phyloP scores from a whole-genome alignment of 306 rosid genomes.

The Ormosia semicastrata region DNA sequence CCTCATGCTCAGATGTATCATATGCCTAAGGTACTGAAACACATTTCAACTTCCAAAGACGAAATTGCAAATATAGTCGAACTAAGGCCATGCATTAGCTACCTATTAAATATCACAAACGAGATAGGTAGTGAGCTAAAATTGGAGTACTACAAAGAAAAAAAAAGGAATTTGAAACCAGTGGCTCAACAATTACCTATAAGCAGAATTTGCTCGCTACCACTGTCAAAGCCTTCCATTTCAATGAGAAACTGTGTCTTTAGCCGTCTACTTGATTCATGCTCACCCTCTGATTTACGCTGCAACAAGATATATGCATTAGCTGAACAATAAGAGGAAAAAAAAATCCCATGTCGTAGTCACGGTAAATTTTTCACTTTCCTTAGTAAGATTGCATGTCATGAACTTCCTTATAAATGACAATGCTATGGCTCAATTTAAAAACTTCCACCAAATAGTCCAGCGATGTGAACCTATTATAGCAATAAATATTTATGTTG shows the following conservation, averaged over 20 bases:
- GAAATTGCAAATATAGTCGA: neutral
- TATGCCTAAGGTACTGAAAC: neutral
- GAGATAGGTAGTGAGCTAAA: neutral
- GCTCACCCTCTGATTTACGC: slow-evolving; percentile 98
- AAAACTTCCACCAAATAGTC: neutral
- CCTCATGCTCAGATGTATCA: neutral
- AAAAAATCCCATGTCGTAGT: neutral
- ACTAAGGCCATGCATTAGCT: neutral
- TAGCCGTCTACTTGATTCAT: slow-evolving; percentile 95
- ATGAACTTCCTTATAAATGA: slow-evolving; percentile 25
- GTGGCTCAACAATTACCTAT: slow-evolving; percentile 56
- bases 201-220: slow-evolving; percentile 82
- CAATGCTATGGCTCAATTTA: neutral
- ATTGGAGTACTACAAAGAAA: neutral
- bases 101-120: neutral
- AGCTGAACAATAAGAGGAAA: neutral
- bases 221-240: slow-evolving; percentile 97
- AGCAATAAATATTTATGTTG: neutral
- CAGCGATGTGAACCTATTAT: neutral
- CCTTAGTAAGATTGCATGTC: neutral
- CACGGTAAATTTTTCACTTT: neutral
- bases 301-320: slow-evolving; percentile 37
- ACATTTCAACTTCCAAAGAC: neutral
- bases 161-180: slow-evolving; percentile 2
- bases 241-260: slow-evolving; percentile 97